A percentile compares a stretch with the other conserved stretches of the same genome.
phyloP scores from a whole-genome alignment of 2,329 filamentous ascomycete species.

The Penicillium nordicum region DNA sequence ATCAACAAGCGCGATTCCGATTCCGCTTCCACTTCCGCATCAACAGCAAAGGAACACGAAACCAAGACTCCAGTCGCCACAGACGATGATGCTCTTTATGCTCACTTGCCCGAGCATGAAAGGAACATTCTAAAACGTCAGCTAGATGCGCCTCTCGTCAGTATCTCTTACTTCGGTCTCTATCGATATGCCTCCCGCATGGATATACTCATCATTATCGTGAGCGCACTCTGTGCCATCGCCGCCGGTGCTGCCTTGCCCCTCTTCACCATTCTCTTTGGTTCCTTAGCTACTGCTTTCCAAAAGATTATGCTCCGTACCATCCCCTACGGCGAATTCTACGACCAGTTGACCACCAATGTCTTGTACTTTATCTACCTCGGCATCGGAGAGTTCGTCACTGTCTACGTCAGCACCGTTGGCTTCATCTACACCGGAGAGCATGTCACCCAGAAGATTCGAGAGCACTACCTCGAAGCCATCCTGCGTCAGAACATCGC shows the following conservation, averaged over 20 bases:
- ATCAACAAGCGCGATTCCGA: constrained; percentile 9
- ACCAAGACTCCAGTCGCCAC: constrained; percentile 37
- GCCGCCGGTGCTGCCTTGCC: constrained; percentile 71
- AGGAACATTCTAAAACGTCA: constrained; percentile 66
- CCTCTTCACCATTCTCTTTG: constrained; percentile 76
- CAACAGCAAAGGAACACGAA: constrained; percentile 18
- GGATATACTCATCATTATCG: constrained; percentile 61
- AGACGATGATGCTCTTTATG: constrained; percentile 53
- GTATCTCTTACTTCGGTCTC: constrained; percentile 62
- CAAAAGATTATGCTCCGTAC: constrained; percentile 57
- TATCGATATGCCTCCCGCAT: constrained; percentile 67
- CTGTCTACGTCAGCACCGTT: constrained; percentile 74
- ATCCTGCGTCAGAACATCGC: constrained; percentile 86
- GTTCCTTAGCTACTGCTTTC: constrained; percentile 70
- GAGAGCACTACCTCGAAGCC: constrained; percentile 77
- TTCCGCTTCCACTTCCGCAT: constrained; percentile 28
- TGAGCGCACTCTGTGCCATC: constrained; percentile 64
- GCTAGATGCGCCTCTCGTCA: constrained; percentile 61
- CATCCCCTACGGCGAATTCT: constrained; percentile 56
- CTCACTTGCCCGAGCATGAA: constrained; percentile 63
- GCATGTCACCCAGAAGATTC: constrained; percentile 73
- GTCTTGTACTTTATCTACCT: constrained; percentile 85
- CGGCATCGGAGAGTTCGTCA: constrained; percentile 73
- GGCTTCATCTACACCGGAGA: constrained; percentile 88
- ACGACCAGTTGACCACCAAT: constrained; percentile 56